Base-by-base conservation (phyloP, 768 basidiomycete genomes). In the Pisolithus tinctorius region DNA sequence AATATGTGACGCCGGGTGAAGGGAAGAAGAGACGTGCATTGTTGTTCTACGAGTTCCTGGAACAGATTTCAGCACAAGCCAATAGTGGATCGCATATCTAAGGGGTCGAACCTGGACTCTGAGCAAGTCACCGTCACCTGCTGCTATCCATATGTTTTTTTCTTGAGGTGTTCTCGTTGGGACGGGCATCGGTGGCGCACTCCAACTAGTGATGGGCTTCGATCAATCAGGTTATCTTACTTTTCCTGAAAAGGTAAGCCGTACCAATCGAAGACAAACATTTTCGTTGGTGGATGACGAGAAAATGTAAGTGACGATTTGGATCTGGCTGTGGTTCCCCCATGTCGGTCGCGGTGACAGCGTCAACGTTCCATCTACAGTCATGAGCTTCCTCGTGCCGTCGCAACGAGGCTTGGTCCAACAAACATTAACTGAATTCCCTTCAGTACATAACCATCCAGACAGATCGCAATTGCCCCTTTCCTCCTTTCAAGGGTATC, bases 101-200 rank as follows among this genome's bases (percentile, higher is more conserved):
- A 23, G 40, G 36, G 9, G 25, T 29, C 77, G 45, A 51, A 91
- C 92, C 69, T 72, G 75, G 37, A 96, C 82, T 45, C 86, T 75
- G n/a, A 69, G 69, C 31, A 94, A 67, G 70, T 96, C 88, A 40
- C 93, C 93, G 62, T 96, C 93, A 43, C 82, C 86, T 0, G 93
- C 89, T 42, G 93, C 93, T 34, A 96, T 80, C 93, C 93, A 96
- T 42, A 96, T 85, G 69, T 94, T 94, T 64, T 79, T 68, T 43
- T 45, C 56, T 16, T 45, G 49, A 20, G 60, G 63, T 7, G 62
- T 55, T 27, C 57, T 59, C 10, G 64, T 66, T 14, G 68, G 62
- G 29, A 65, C 63, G 27, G 70, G 67, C 71, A 71, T 67, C 50
- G 49, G 58, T 47, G 56, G 17, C 70, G 68, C 72, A 65, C 64